Conservation (phyloP, 768 basidiomycete genomes). For the Phanerodontia chrysosporium region DNA sequence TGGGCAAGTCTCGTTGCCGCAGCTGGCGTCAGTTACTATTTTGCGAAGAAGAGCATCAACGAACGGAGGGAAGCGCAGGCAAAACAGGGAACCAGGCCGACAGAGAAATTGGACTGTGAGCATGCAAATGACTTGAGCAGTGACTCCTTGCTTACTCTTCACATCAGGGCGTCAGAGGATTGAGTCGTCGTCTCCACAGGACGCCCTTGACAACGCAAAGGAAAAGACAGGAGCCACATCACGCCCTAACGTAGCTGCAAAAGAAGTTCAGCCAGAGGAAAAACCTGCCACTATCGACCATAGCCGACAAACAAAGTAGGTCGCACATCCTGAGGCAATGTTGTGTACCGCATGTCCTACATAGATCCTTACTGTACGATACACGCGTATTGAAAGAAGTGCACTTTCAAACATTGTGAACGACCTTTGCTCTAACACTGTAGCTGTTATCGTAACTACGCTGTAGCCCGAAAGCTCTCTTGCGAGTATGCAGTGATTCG, state of each 20-base stretch:
- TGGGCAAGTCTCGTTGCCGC: conserved; percentile 33
- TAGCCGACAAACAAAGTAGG: background rate
- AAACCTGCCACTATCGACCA: background rate
- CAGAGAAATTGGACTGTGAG: conserved; percentile 31
- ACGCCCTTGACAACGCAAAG: background rate
- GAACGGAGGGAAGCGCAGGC: conserved; percentile 31
- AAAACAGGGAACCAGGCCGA: conserved; percentile 26
- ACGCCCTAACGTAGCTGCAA: background rate
- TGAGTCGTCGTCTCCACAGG: background rate
- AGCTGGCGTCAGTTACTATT: conserved; percentile 35
- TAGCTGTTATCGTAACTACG: too few relatives aligned
- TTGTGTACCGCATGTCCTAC: too few relatives aligned
- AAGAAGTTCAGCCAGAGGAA: background rate
- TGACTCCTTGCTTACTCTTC: background rate
- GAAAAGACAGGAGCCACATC: background rate
- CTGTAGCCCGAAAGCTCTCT: too few relatives aligned
- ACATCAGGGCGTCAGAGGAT: background rate
- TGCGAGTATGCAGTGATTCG: too few relatives aligned
- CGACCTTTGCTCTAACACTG: too few relatives aligned
- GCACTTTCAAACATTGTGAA: too few relatives aligned
- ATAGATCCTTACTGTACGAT: too few relatives aligned
- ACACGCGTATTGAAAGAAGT: too few relatives aligned
- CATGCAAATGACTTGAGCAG: background rate
- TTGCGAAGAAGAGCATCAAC: conserved; percentile 33
- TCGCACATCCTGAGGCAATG: too few relatives aligned